These are phyloP conservation scores for Neofusicoccum kwambonambiense DNA, from an alignment of 2,329 filamentous ascomycete genomes.

Conservation along the genomic window DNA sequence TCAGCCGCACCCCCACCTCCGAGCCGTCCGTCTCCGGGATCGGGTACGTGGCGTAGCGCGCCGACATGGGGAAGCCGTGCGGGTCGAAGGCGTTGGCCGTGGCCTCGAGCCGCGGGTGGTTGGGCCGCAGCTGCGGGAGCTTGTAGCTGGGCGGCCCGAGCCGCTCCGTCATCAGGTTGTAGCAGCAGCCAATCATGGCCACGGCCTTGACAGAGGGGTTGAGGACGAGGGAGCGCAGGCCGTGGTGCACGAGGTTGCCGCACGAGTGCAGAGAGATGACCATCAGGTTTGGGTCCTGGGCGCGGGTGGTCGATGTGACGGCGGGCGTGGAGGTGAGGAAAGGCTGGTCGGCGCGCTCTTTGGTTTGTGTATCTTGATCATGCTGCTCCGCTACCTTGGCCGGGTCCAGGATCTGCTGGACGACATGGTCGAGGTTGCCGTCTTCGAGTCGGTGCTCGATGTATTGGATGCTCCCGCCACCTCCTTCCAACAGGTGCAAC, in stretches of 20 bases:
- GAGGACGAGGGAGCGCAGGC: conserved; percentile 77
- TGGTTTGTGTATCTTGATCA: conserved; percentile 20
- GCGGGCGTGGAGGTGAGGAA: conserved; percentile 28
- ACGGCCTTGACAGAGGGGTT: conserved; percentile 86
- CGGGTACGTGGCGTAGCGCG: conserved; percentile 57
- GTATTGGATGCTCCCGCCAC: conserved; percentile 72
- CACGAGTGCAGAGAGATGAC: conserved; percentile 96
- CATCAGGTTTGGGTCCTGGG: conserved; percentile 59
- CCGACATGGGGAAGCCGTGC: conserved; percentile 91
- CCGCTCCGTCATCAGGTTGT: conserved; percentile 91
- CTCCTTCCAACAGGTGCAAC: conserved; percentile 51
- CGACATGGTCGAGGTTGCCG: conserved; percentile 67
- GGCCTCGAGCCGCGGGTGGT: conserved; percentile 64
- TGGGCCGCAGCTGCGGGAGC: conserved; percentile 72
- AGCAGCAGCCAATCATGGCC: conserved; percentile 96
- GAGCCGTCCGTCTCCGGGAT: conserved; percentile 14
- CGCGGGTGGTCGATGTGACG: conserved; percentile 28
- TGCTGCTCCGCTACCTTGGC: conserved; percentile 29
- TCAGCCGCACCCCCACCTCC: conserved; percentile 72
- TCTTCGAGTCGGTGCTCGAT: conserved; percentile 72
- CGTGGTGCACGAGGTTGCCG: conserved; percentile 95
- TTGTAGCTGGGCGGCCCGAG: conserved; percentile 86
- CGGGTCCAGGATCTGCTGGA: conserved; percentile 59
- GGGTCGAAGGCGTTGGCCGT: conserved; percentile 76
- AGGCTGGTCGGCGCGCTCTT: conserved; percentile 24